Conservation (phyloP, 495 filamentous ascomycete genomes). For the Xylaria curta region DNA sequence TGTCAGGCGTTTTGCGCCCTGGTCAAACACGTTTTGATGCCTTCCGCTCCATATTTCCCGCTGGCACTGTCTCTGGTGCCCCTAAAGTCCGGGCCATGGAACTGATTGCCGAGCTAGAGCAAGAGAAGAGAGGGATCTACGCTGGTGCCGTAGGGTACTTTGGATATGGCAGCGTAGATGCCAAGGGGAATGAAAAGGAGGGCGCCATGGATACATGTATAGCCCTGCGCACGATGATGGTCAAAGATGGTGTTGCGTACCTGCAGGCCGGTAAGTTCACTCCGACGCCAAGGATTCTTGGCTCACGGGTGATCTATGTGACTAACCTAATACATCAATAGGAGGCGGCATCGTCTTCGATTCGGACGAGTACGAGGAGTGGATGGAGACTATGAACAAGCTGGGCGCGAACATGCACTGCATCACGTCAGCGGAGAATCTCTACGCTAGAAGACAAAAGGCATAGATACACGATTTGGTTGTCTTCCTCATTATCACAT, state of each 20-base stretch:
- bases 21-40: slow-evolving; percentile 94
- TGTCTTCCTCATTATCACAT: neutral
- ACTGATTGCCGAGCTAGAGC: slow-evolving; percentile 91
- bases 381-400: slow-evolving; percentile 97
- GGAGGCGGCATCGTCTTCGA: slow-evolving; percentile 98
- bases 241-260: slow-evolving; percentile 90
- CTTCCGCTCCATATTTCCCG: slow-evolving; percentile 94
- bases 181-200: slow-evolving; percentile 53
- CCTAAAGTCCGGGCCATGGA: slow-evolving; percentile 98
- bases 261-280: slow-evolving; percentile 74
- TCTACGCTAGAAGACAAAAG: slow-evolving; percentile 58
- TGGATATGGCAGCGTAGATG: slow-evolving; percentile 67
- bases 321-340: slow-evolving; percentile 29
- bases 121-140: slow-evolving; percentile 93
- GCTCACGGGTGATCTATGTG: neutral
- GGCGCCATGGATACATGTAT: slow-evolving; percentile 99
- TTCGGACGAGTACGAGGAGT: slow-evolving; percentile 92
- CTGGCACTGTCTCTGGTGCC: slow-evolving; percentile 90
- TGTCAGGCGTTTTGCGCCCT: slow-evolving; percentile 81
- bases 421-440: slow-evolving; percentile 81
- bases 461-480: slow-evolving; percentile 4
- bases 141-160: slow-evolving; percentile 97
- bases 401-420: slow-evolving; percentile 85
- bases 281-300: neutral
- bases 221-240: slow-evolving; percentile 93